These are phyloP conservation scores for Penicillium sp. DNA, from an alignment of 2,329 filamentous ascomycete species.

Conservation along the genomic window DNA sequence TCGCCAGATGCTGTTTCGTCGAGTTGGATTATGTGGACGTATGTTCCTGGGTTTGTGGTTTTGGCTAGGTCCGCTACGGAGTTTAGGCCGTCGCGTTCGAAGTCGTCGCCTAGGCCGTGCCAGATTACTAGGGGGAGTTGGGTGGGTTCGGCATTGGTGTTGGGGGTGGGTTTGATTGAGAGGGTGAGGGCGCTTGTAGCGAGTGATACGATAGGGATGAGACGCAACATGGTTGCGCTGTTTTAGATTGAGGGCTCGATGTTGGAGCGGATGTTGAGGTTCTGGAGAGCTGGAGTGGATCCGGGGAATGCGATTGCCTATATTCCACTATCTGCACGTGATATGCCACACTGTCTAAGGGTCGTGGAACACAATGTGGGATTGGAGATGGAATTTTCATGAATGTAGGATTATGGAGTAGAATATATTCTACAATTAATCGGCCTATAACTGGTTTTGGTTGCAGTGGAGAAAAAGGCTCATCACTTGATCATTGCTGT, in stretches of 20 bases:
- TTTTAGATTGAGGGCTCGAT: constrained; percentile 2
- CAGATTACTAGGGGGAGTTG: constrained; percentile 90
- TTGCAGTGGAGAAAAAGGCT: neutral
- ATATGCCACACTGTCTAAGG: neutral
- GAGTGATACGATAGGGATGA: constrained; percentile 20
- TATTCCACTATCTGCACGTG: constrained; percentile 15
- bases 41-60: constrained; percentile 74
- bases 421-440: too few relatives aligned
- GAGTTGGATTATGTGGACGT: constrained; percentile 77
- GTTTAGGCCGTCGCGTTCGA: constrained; percentile 72
- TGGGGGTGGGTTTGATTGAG: constrained; percentile 14
- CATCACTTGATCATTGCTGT: neutral
- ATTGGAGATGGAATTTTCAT: neutral
- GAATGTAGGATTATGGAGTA: too few relatives aligned
- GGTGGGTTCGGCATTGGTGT: constrained; percentile 25
- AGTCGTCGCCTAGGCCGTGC: constrained; percentile 76
- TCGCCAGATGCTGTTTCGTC: constrained; percentile 67
- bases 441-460: fast-evolving
- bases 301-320: constrained; percentile 6
- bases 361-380: neutral
- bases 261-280: neutral
- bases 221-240: constrained; percentile 8
- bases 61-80: constrained; percentile 71
- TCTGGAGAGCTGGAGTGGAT: neutral
- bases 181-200: constrained; percentile 15